A percentile compares a stretch with the other conserved stretches of the same genome.
These are phyloP conservation scores for Gracilaria vermiculophylla DNA, from an alignment of 23 red algal species.

Conservation along the genomic window DNA sequence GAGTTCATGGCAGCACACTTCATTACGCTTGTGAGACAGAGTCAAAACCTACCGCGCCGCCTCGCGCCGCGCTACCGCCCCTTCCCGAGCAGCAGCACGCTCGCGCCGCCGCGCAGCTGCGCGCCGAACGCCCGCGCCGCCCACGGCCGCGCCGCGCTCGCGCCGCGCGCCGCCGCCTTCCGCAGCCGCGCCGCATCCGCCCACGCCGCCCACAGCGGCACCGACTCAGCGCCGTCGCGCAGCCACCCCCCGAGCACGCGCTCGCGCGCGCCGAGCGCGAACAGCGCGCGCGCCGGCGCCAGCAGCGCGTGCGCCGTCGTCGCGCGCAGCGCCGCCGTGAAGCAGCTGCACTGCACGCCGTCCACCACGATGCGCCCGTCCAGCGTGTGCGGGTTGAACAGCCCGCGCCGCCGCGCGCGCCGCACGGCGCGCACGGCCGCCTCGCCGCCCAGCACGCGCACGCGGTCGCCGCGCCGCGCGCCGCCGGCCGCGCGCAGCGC, in stretches of 20 bases:
- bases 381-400: slow-evolving; percentile 39
- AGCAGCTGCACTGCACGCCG: neutral
- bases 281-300: neutral
- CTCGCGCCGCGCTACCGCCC: too few relatives aligned
- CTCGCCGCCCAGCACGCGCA: neutral
- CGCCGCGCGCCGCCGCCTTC: too few relatives aligned
- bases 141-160: too few relatives aligned
- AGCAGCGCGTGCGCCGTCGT: neutral
- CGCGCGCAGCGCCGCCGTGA: slow-evolving; percentile 2
- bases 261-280: neutral
- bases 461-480: slow-evolving; percentile 23
- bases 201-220: neutral
- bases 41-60: too few relatives aligned
- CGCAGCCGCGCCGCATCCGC: too few relatives aligned
- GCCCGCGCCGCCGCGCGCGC: neutral
- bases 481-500: neutral
- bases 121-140: too few relatives aligned
- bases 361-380: slow-evolving; percentile 38
- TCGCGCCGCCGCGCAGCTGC: too few relatives aligned
- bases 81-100: too few relatives aligned
- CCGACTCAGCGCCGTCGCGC: neutral
- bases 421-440: neutral
- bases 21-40: too few relatives aligned
- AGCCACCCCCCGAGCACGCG: neutral
- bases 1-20: too few relatives aligned